These are phyloP conservation scores for Hymenoscyphus fraxineus DNA, from an alignment of 2,329 filamentous ascomycete genomes.

Conservation along the genomic window DNA sequence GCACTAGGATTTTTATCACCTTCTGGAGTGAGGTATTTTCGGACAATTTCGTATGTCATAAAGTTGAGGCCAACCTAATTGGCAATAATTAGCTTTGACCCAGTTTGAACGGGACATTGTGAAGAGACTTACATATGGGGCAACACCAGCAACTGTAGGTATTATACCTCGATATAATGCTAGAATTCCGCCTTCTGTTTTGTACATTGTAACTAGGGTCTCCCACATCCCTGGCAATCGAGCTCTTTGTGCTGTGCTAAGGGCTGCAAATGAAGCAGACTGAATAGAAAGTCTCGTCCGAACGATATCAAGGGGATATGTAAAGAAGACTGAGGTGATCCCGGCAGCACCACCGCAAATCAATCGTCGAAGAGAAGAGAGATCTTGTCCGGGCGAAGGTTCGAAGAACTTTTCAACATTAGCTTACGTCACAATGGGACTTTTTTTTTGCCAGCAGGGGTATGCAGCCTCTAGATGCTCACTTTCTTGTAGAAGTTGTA, in stretches of 20 bases:
- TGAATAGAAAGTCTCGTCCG: constrained; percentile 94
- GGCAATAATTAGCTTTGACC: neutral
- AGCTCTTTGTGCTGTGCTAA: constrained; percentile 56
- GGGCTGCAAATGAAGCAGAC: constrained; percentile 84
- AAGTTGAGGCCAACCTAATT: constrained; percentile 90
- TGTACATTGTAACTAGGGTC: constrained; percentile 81
- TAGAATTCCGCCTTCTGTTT: constrained; percentile 75
- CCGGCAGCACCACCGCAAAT: constrained; percentile 89
- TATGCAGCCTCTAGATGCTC: constrained; percentile 36
- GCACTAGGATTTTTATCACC: constrained; percentile 80
- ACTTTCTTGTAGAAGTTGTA: constrained; percentile 97
- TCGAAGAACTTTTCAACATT: constrained; percentile 63
- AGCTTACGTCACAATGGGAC: neutral
- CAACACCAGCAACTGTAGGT: constrained; percentile 90
- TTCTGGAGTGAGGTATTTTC: constrained; percentile 79
- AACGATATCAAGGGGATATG: constrained; percentile 96
- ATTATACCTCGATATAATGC: constrained; percentile 94
- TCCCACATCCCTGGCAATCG: constrained; percentile 90
- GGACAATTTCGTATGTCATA: constrained; percentile 92
- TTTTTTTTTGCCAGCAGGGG: neutral
- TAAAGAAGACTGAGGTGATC: constrained; percentile 91
- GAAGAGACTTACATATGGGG: constrained; percentile 72
- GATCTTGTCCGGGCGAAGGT: constrained; percentile 65
- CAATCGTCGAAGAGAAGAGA: constrained; percentile 71
- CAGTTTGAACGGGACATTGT: constrained; percentile 27